Conservation (phyloP, 2,329 filamentous ascomycete species). For the Blastomyces parvus region DNA sequence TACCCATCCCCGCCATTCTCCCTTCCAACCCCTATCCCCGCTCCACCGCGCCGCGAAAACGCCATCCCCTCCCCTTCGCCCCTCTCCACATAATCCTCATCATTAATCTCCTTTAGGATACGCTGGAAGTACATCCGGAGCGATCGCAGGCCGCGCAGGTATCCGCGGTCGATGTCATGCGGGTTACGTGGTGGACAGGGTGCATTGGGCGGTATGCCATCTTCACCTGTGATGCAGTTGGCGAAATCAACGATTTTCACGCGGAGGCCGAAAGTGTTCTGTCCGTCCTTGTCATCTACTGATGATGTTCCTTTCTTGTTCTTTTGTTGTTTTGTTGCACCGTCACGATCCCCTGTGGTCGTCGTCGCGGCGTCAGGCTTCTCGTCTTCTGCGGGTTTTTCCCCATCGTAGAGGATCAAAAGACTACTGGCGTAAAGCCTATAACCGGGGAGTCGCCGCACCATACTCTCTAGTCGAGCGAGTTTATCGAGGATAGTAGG, state of each 20-base stretch:
- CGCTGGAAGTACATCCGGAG: constrained; percentile 75
- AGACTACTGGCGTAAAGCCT: constrained; percentile 93
- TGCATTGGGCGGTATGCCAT: constrained; percentile 48
- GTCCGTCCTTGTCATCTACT: constrained; percentile 26
- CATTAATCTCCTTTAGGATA: constrained; percentile 68
- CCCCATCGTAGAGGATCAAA: constrained; percentile 94
- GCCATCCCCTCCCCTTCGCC: constrained; percentile 36
- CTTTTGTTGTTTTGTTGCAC: neutral
- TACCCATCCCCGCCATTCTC: constrained; percentile 11
- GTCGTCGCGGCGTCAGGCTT: constrained; percentile 21
- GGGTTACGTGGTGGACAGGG: constrained; percentile 74
- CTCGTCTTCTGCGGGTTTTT: constrained; percentile 24
- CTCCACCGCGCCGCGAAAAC: constrained; percentile 26
- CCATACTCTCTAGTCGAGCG: constrained; percentile 70
- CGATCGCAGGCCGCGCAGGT: constrained; percentile 71
- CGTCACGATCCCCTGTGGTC: constrained; percentile 16
- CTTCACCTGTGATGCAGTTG: constrained; percentile 87
- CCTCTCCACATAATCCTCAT: constrained; percentile 36
- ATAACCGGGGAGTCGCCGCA: constrained; percentile 69
- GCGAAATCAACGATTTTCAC: constrained; percentile 98
- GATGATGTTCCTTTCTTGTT: neutral
- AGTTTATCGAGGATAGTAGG: constrained; percentile 80
- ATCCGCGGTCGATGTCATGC: constrained; percentile 73
- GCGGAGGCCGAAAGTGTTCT: constrained; percentile 45
- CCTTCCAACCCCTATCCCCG: constrained; percentile 20